phyloP scores from a whole-genome alignment of 78 protist species.

The Isochrysis galbana region DNA sequence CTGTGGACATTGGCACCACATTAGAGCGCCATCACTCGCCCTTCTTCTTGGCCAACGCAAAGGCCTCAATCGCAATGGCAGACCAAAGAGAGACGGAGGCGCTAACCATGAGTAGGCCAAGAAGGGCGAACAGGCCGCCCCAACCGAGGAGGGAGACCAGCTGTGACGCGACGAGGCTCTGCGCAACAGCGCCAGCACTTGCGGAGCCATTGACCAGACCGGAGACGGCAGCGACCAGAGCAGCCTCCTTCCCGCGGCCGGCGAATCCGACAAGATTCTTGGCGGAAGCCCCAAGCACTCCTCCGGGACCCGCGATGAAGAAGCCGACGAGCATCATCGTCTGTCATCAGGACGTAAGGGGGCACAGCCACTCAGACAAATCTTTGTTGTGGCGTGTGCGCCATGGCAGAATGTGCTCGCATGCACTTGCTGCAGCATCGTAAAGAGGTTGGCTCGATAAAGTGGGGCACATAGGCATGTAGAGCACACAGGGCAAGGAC shows the following conservation, averaged over 20 bases:
- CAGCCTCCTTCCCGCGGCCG: not conserved
- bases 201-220: not conserved
- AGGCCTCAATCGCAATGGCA: not conserved
- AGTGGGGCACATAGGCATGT: not conserved
- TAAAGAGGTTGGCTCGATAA: too few species aligned
- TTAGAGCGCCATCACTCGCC: too few species aligned
- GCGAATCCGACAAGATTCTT: not conserved
- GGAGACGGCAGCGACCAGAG: not conserved
- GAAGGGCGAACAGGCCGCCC: not conserved
- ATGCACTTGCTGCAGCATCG: too few species aligned
- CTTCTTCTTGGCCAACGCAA: not conserved
- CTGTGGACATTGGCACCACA: too few species aligned
- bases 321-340: not conserved
- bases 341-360: too few species aligned
- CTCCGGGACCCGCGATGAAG: not conserved
- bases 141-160: not conserved
- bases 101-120: not conserved
- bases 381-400: too few species aligned
- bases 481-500: too few species aligned
- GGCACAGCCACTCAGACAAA: too few species aligned
- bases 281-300: not conserved
- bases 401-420: too few species aligned
- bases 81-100: not conserved
- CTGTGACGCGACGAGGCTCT: not conserved
- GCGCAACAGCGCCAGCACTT: not conserved